Conservation (phyloP, 2,329 filamentous ascomycete species). For the Ophiocordyceps unilateralis region DNA sequence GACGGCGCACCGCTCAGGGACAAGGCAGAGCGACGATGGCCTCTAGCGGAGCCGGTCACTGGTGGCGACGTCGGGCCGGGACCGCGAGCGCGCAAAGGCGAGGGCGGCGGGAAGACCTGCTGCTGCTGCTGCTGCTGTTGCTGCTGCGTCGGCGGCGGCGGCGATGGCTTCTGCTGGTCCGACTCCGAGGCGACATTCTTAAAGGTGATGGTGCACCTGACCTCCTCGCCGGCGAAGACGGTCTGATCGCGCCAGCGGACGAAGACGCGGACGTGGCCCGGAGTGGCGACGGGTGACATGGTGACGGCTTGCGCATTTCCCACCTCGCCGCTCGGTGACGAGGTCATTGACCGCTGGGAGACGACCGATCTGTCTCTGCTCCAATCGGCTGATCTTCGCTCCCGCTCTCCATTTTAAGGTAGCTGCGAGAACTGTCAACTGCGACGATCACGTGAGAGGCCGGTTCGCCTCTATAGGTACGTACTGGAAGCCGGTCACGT, state of each 20-base stretch:
- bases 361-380: too few relatives aligned
- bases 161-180: conserved; percentile 17
- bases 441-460: too few relatives aligned
- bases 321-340: too few relatives aligned
- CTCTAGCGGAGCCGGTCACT: conserved; percentile 22
- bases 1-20: conserved; percentile 40
- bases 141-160: conserved; percentile 24
- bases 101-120: not conserved
- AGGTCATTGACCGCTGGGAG: too few relatives aligned
- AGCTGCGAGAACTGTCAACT: too few relatives aligned
- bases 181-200: conserved; percentile 53
- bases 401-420: too few relatives aligned
- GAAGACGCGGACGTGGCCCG: conserved; percentile 75
- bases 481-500: too few relatives aligned
- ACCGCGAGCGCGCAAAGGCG: not conserved
- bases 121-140: conserved; percentile 9
- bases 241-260: conserved; percentile 88
- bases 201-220: conserved; percentile 93
- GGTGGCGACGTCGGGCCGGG: conserved; percentile 25
- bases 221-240: conserved; percentile 89
- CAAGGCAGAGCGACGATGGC: conserved; percentile 47
- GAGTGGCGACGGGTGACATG: conserved; percentile 30
- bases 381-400: too few relatives aligned
- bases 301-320: too few relatives aligned
- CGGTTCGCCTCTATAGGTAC: too few relatives aligned